Percentiles rank a stretch among this genome's conserved stretches.
Evolutionary conservation across 2,329 filamentous ascomycete species (phyloP).

Genomic region (Lachnellula subtilissima): DNA sequence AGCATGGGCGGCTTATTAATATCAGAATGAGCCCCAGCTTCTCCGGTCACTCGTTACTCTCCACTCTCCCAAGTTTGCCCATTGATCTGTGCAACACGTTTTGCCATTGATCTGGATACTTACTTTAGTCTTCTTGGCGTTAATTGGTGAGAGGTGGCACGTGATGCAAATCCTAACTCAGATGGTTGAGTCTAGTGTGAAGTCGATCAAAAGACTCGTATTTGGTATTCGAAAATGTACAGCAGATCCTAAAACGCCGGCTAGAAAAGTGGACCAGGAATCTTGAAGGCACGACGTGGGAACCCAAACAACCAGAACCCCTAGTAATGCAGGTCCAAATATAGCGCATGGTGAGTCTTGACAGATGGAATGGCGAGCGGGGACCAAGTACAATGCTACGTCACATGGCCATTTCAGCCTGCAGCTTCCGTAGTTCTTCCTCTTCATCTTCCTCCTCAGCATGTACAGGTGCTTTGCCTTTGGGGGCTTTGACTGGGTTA

Average conservation of each 20-base stretch:
- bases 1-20: no score
- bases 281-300: slow-evolving; percentile 14
- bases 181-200: not conserved
- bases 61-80: no score
- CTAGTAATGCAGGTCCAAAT: slow-evolving; percentile 24
- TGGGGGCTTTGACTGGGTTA: slow-evolving; percentile 35
- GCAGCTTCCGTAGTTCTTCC: slow-evolving; percentile 85
- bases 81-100: no score
- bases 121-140: not conserved
- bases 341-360: slow-evolving; percentile 14
- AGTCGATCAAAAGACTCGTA: not conserved
- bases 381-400: slow-evolving; percentile 6
- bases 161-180: not conserved
- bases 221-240: slow-evolving; percentile 22
- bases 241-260: slow-evolving; percentile 28
- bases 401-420: slow-evolving; percentile 96
- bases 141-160: not conserved
- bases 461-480: slow-evolving; percentile 44
- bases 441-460: slow-evolving; percentile 89
- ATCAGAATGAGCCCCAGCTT: no score
- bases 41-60: no score
- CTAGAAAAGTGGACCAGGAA: slow-evolving; percentile 17
- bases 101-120: no score
- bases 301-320: slow-evolving; percentile 18
- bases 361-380: slow-evolving; percentile 16